These are phyloP conservation scores for Colletotrichum falcatum DNA, from an alignment of 2,329 filamentous ascomycete species.

Conservation along the genomic window DNA sequence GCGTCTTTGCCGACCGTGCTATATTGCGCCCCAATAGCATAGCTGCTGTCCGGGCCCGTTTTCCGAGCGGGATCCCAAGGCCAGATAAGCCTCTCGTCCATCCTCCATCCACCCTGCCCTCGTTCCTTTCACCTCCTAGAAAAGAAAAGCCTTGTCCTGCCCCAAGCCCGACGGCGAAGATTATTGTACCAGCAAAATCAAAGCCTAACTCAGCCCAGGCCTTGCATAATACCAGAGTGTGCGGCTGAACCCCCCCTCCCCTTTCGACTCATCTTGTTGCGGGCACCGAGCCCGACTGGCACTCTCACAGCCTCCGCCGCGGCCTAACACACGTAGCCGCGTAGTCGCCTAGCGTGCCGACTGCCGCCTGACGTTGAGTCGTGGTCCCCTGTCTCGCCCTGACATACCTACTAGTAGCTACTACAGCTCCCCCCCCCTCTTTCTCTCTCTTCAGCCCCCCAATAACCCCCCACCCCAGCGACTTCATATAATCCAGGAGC, in stretches of 20 bases:
- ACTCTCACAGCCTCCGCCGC: slow-evolving; percentile 30
- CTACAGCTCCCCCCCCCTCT: slow-evolving; percentile 20
- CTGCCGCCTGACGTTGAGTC: slow-evolving; percentile 38
- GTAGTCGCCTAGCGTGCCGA: slow-evolving; percentile 28
- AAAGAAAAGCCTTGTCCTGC: slow-evolving; percentile 6
- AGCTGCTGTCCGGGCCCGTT: slow-evolving; percentile 19
- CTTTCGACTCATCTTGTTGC: slow-evolving; percentile 2
- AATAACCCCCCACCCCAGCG: slow-evolving; percentile 29
- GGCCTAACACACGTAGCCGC: slow-evolving; percentile 21
- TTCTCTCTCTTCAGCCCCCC: slow-evolving; percentile 7
- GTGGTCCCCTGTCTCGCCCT: slow-evolving; percentile 17
- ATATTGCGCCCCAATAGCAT: slow-evolving; percentile 20
- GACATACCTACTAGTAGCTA: slow-evolving; percentile 17
- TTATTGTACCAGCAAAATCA: background rate
- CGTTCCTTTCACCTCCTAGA: background rate
- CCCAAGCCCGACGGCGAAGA: background rate
- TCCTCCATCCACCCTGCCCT: slow-evolving; percentile 2
- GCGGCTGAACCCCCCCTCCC: slow-evolving; percentile 26
- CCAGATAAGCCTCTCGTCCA: slow-evolving; percentile 19
- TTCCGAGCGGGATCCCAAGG: slow-evolving; percentile 12
- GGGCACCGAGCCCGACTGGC: slow-evolving; percentile 25
- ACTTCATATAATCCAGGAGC: slow-evolving; percentile 37
- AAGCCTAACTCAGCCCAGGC: slow-evolving; percentile 15
- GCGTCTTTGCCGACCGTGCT: slow-evolving; percentile 20
- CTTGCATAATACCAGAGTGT: slow-evolving; percentile 24